Base-by-base conservation (phyloP, 1,284 basidiomycete species). In the Sphagnurus paluster region DNA sequence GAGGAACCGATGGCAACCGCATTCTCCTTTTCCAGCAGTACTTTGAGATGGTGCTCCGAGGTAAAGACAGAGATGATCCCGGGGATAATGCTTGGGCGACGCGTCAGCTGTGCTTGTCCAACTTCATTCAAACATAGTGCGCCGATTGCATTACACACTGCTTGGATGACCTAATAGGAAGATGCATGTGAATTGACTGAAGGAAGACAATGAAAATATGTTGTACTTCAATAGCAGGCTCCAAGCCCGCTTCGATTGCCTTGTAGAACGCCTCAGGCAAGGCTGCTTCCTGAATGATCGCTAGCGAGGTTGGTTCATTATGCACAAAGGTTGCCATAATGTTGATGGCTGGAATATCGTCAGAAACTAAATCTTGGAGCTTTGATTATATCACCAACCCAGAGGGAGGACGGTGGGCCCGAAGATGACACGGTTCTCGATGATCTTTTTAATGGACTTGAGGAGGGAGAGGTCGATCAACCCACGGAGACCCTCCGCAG, bases 281-380 rank as follows among this genome's bases (percentile, higher is more conserved):
- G 20, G 88, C 84, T 39, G 85, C 80, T 67, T 99, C 97, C 67
- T 99, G 97, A 29, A 99, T 86, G 42, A 95, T 89, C 1, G 82
- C 73, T 46, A 99, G 74, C 10, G 93, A 97, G 0, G 96, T 98
- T 8, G 97, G 97, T 68, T 99, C 97, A 60, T 98, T 99, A 75
- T 99, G 96, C 13, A 99, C 87, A 65, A 99, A 98, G 0, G 94
- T 95, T 4, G 96, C 87, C 87, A 98, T 94, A 63, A 98, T 91
- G 68, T 96, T 96, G 74, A 98, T 93, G 1, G 93, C 93, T 90
- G 60, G 14, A 42, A 14, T 44, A 42, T n/a, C 52, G 28, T 50
- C 8, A 41, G 23, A 30, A 26, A 42, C 3, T 7, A 14, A 37
- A 7, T 43, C 11, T 36, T 32, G 14, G 5, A 21, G 28, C 7